Percentiles rank a stretch among this genome's conserved stretches.
Evolutionary conservation across 1,284 basidiomycete species (phyloP).

Genomic region (Sanghuangporus sanghuang): DNA sequence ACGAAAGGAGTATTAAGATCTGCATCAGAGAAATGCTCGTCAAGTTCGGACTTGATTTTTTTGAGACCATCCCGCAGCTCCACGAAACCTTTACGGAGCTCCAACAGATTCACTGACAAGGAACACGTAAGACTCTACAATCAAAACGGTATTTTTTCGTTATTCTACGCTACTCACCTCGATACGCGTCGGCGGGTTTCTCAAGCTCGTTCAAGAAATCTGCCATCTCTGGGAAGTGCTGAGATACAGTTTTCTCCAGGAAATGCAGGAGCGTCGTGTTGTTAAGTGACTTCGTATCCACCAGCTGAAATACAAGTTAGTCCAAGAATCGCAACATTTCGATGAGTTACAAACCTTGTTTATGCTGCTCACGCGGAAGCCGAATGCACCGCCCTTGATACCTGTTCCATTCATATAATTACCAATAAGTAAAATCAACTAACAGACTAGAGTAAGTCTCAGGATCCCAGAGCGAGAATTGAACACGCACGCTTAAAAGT

Average conservation of each 20-base stretch:
- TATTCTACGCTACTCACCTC: constrained; percentile 50
- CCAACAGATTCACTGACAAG: constrained; percentile 65
- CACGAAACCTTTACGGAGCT: constrained; percentile 66
- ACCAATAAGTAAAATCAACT: constrained; percentile 92
- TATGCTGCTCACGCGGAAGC: constrained; percentile 96
- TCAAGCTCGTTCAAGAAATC: constrained; percentile 86
- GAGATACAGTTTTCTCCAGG: constrained; percentile 83
- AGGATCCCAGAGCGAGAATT: not conserved
- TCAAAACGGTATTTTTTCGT: not conserved
- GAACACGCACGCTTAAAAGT: constrained; percentile 63
- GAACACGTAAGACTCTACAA: not conserved
- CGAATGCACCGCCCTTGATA: constrained; percentile 94
- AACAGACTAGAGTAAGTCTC: constrained; percentile 13
- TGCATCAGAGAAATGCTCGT: constrained; percentile 71
- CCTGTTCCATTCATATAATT: constrained; percentile 99
- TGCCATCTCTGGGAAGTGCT: constrained; percentile 87
- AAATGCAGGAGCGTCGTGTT: constrained; percentile 94
- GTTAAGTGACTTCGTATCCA: constrained; percentile 95
- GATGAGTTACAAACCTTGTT: constrained; percentile 67
- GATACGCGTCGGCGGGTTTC: constrained; percentile 89
- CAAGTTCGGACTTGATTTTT: constrained; percentile 72
- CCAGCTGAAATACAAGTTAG: constrained; percentile 51
- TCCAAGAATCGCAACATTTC: not conserved
- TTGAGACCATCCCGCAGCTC: constrained; percentile 78
- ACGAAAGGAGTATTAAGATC: constrained; percentile 74